Base-by-base conservation (phyloP, 2,329 filamentous ascomycete species). In the Colletotrichum sp. region DNA sequence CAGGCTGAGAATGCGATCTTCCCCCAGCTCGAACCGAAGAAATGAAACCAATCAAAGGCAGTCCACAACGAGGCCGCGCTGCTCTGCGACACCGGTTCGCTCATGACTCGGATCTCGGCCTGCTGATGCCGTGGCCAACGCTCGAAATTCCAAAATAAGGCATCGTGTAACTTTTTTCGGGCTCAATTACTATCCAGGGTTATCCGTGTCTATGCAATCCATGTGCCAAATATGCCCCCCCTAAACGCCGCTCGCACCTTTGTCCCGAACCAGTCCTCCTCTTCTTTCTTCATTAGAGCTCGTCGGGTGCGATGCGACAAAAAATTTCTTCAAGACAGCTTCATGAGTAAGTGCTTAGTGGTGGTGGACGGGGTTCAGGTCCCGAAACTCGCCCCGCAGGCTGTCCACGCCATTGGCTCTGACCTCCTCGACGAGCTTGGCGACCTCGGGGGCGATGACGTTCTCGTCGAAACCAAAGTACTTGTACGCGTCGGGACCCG, bases 401-500 rank as follows among this genome's bases (percentile, higher is more conserved):
- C 72, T 76, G 32, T 79, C 78, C 6, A 81, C 63, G 15, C 79
- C 80, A 26, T 80, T 74, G 18, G 63, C 73, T 30, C 73, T 75
- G 12, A 83, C 80, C 28, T 81, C 78, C 24, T 77, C 79, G 30
- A 79, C 78, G 21, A 82, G 73, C 68, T 78, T 83, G 15, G 79
- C 80, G 8, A 89, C 86, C 78, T 81, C 77, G 4, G 80, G 79
- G 6, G 83, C 83, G 62, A 85, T 85, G 77, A 89, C 85, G 4
- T 81, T 81, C 4, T 82, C 83, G 70, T 89, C 87, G 77, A 88
- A 91, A 1, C 89, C 88, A 78, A 92, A 92, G 77, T 87, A 87
- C 76, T 87, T 85, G 78, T 91, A 91, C 4, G 88, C 88, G 15
- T 84, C 85, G 75, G 88, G 87, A 0, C 90, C 88, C 0, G 90